phyloP scores from a whole-genome alignment of 2,329 filamentous ascomycete genomes.

The Arthrobotrys conoides region DNA sequence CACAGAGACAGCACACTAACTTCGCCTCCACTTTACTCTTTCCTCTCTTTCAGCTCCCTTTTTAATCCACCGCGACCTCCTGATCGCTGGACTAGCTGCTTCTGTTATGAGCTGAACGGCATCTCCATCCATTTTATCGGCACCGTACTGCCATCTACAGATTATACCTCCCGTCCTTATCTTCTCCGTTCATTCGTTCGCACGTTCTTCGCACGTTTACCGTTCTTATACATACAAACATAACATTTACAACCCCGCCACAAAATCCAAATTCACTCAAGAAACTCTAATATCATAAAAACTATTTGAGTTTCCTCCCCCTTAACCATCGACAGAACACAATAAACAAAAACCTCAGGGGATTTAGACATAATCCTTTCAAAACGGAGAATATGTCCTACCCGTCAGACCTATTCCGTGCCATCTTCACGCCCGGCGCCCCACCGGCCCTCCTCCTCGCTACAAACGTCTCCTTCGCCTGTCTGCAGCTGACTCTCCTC shows the following conservation, averaged over 20 bases:
- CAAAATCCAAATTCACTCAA: conserved; percentile 6
- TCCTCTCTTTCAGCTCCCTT: conserved; percentile 15
- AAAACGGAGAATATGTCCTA: conserved; percentile 45
- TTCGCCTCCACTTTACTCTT: conserved; percentile 33
- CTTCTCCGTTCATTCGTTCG: not conserved
- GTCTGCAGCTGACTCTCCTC: conserved; percentile 83
- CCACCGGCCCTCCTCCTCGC: conserved; percentile 89
- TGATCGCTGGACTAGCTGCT: conserved; percentile 3
- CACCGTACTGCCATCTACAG: conserved; percentile 8
- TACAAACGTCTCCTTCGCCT: conserved; percentile 89
- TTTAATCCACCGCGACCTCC: conserved; percentile 1
- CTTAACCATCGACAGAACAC: not conserved
- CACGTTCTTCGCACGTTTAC: not conserved
- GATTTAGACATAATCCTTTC: not conserved
- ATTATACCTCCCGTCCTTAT: not conserved
- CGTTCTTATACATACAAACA: not conserved
- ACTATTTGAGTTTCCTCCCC: not conserved
- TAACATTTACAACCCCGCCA: conserved; percentile 13
- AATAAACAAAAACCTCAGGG: not conserved
- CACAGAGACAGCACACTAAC: conserved; percentile 26
- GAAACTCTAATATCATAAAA: conserved; percentile 17
- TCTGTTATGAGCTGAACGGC: not conserved
- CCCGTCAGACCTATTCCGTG: conserved; percentile 85
- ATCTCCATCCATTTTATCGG: conserved; percentile 17
- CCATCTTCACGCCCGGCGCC: conserved; percentile 91